These are phyloP conservation scores for Solanum sejunctum DNA, from an alignment of 257 asterid species.

Conservation along the genomic window DNA sequence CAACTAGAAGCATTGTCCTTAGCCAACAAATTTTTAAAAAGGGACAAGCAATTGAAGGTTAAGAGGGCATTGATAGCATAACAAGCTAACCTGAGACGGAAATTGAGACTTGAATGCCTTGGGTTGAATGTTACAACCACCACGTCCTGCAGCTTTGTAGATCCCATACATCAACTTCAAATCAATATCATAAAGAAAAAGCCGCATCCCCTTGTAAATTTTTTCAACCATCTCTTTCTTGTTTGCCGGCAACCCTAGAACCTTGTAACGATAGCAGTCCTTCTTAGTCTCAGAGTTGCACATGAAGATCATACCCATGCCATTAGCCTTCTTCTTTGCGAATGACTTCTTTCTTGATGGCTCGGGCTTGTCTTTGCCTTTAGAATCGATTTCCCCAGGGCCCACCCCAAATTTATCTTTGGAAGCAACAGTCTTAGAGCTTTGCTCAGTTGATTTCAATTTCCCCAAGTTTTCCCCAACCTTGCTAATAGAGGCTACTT, in stretches of 20 bases:
- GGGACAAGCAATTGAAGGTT: not conserved
- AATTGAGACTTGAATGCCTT: conserved; percentile 83
- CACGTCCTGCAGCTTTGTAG: conserved; percentile 71
- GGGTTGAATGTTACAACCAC: conserved; percentile 79
- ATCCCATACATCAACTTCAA: conserved; percentile 78
- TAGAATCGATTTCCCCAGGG: conserved; percentile 18
- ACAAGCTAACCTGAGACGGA: conserved; percentile 77
- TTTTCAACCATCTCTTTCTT: conserved; percentile 59
- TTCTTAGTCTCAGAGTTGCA: conserved; percentile 80
- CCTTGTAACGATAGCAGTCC: conserved; percentile 64
- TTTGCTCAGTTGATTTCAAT: not conserved
- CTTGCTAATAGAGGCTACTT: not conserved
- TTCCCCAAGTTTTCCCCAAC: not conserved
- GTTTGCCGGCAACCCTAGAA: conserved; percentile 85
- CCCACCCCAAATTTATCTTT: conserved; percentile 8
- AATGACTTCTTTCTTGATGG: conserved; percentile 30
- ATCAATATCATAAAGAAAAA: conserved; percentile 68
- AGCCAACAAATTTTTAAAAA: not conserved
- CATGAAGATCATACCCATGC: conserved; percentile 93
- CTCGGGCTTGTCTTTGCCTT: conserved; percentile 28
- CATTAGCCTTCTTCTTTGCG: conserved; percentile 34
- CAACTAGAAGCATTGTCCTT: not conserved
- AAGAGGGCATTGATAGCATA: not conserved
- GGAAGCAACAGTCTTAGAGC: conserved; percentile 7
- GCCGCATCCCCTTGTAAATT: conserved; percentile 81